Evolutionary conservation across 495 filamentous ascomycete species (phyloP).

Genomic region (Hypoxylon trugodes): DNA sequence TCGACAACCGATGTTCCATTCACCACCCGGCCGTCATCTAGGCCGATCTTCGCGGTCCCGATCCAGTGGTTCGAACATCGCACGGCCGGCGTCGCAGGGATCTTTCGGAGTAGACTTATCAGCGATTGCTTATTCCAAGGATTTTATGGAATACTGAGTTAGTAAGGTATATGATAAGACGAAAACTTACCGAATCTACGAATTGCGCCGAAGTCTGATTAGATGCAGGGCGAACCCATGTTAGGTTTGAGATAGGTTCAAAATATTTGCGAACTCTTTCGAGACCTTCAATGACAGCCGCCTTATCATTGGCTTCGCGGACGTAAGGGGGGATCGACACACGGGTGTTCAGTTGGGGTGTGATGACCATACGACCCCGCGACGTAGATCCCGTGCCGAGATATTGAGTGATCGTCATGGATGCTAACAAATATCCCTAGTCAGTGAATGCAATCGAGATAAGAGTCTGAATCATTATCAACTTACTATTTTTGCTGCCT

Average conservation of each 20-base stretch:
- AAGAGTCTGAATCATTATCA: background rate
- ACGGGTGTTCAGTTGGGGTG: slow-evolving; percentile 54
- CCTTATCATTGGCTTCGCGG: slow-evolving; percentile 48
- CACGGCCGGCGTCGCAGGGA: slow-evolving; percentile 47
- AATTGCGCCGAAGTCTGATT: slow-evolving; percentile 58
- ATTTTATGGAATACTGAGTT: background rate
- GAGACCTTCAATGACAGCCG: slow-evolving; percentile 50
- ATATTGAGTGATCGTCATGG: slow-evolving; percentile 64
- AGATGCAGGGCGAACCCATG: slow-evolving; percentile 55
- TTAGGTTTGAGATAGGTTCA: slow-evolving; percentile 57
- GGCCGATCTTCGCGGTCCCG: slow-evolving; percentile 63
- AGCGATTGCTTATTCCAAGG: background rate
- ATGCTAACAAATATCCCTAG: slow-evolving; percentile 10
- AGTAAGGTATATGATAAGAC: background rate
- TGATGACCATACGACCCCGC: slow-evolving; percentile 61
- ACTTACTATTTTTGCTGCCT: slow-evolving; percentile 45
- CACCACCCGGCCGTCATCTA: slow-evolving; percentile 60
- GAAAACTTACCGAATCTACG: slow-evolving; percentile 47
- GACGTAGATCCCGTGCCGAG: slow-evolving; percentile 62
- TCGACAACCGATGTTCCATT: slow-evolving; percentile 65
- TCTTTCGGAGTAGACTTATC: slow-evolving; percentile 17
- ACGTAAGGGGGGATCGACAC: slow-evolving; percentile 56
- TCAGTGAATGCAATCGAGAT: background rate
- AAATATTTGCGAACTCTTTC: slow-evolving; percentile 62
- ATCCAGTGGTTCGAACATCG: slow-evolving; percentile 59